Evolutionary conservation across 495 filamentous ascomycete genomes (phyloP).

Genomic region (Trichocladium antarcticum): DNA sequence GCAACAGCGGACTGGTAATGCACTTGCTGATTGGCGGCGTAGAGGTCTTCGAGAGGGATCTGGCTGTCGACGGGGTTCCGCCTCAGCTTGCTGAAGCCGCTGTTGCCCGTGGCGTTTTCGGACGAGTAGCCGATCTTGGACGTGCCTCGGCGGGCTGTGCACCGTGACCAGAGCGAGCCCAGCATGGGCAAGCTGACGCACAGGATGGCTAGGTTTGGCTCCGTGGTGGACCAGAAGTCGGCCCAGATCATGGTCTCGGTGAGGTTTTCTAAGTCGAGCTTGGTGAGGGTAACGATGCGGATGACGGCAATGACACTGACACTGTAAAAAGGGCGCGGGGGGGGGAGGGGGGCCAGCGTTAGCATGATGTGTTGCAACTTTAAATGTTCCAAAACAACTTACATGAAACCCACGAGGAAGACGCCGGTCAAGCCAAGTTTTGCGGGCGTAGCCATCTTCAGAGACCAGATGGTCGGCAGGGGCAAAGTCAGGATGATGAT

Average conservation of each 20-base stretch:
- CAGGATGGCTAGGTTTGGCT: slow-evolving; percentile 23
- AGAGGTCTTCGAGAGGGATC: slow-evolving; percentile 9
- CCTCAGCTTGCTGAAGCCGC: slow-evolving; percentile 10
- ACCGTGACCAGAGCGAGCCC: slow-evolving; percentile 11
- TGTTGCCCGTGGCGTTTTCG: slow-evolving; percentile 4
- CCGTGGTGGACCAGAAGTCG: slow-evolving; percentile 26
- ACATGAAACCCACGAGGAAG: slow-evolving; percentile 22
- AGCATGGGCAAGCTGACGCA: slow-evolving; percentile 27
- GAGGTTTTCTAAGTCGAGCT: slow-evolving; percentile 15
- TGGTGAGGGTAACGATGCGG: slow-evolving; percentile 19
- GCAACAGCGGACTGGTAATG: slow-evolving; percentile 10
- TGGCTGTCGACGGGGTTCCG: not conserved
- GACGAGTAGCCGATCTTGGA: slow-evolving; percentile 14
- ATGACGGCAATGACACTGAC: slow-evolving; percentile 22
- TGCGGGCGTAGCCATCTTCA: slow-evolving; percentile 15
- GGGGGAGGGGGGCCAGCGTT: not conserved
- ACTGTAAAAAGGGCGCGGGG: slow-evolving; percentile 2
- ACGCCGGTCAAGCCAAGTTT: slow-evolving; percentile 20
- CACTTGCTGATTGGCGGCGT: slow-evolving; percentile 9
- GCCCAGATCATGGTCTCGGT: slow-evolving; percentile 20
- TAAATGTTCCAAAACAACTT: not conserved
- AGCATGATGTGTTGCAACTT: too few relatives aligned
- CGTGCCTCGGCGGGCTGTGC: slow-evolving; percentile 4
- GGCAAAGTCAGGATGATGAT: slow-evolving; percentile 20
- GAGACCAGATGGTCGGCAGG: slow-evolving; percentile 14